Conservation (phyloP, 495 filamentous ascomycete species). For the Xylaria sp. region DNA sequence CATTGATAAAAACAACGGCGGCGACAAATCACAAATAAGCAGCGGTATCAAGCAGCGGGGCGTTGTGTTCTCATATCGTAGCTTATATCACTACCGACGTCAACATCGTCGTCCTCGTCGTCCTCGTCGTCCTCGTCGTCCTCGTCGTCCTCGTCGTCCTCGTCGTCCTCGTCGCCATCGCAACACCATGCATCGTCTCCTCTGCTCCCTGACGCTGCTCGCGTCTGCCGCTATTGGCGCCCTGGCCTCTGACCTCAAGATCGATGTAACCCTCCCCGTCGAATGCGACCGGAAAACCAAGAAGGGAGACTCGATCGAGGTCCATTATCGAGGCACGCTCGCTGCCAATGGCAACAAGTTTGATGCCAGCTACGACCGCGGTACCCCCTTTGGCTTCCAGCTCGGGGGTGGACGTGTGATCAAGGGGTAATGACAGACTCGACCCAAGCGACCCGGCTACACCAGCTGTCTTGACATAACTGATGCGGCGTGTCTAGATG, state of each 20-base stretch:
- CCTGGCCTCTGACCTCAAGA: constrained; percentile 64
- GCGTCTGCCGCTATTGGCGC: constrained; percentile 58
- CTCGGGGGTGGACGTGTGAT: constrained; percentile 86
- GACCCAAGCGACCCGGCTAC: neutral
- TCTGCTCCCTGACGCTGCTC: constrained; percentile 63
- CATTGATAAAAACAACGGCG: neutral
- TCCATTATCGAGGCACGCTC: constrained; percentile 89
- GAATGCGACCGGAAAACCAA: constrained; percentile 73
- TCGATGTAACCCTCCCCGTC: constrained; percentile 76
- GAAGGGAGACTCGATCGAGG: constrained; percentile 77
- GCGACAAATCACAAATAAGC: neutral
- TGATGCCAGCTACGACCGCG: constrained; percentile 76
- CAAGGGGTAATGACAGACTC: constrained; percentile 66
- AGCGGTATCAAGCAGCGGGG: neutral
- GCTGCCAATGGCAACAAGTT: constrained; percentile 62
- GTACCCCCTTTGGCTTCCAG: constrained; percentile 75
- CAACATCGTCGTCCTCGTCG: neutral
- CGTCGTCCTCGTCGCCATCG: too few species aligned
- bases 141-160: neutral
- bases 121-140: neutral
- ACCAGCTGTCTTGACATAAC: neutral
- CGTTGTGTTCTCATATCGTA: neutral
- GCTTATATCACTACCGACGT: neutral
- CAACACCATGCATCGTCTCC: constrained; percentile 60
- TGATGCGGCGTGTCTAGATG: constrained; percentile 57